Evolutionary conservation across 345 rosid genomes (phyloP).

Genomic region (Hibiscus trionum): DNA sequence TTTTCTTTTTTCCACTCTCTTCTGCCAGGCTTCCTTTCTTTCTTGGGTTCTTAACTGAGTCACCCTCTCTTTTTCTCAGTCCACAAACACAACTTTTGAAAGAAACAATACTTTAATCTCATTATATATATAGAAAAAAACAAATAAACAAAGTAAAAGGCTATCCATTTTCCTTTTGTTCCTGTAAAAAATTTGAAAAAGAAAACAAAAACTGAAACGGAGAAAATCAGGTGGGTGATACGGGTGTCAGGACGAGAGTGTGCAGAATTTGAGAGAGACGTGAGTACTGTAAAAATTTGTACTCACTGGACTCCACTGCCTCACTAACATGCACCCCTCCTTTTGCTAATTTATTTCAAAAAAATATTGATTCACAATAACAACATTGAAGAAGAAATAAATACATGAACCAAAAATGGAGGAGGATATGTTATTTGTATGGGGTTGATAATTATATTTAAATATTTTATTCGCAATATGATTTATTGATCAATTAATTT

Average conservation of each 20-base stretch:
- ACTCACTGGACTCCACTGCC: not conserved
- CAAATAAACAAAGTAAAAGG: not conserved
- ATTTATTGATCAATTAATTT: too few species aligned
- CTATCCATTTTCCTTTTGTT: not conserved
- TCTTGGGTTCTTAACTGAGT: slow-evolving; percentile 23
- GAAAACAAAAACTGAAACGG: not conserved
- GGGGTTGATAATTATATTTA: too few species aligned
- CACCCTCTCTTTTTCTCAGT: slow-evolving; percentile 16
- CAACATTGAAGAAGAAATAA: not conserved
- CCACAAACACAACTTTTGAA: slow-evolving; percentile 21
- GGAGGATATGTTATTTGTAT: not conserved
- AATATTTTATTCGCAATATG: too few species aligned
- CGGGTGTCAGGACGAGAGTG: slow-evolving; percentile 3
- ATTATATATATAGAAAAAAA: not conserved
- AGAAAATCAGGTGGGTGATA: not conserved
- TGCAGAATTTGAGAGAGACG: slow-evolving; percentile 9
- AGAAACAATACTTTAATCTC: not conserved
- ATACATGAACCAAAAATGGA: not conserved
- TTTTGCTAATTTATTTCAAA: not conserved
- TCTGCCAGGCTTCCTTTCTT: slow-evolving; percentile 8
- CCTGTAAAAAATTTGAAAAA: not conserved
- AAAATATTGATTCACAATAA: too few species aligned
- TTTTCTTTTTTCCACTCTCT: not conserved
- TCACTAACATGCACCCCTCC: not conserved
- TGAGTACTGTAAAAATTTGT: not conserved